Conservation (phyloP, 768 basidiomycete genomes). For the Sporobolomyces roseus region DNA sequence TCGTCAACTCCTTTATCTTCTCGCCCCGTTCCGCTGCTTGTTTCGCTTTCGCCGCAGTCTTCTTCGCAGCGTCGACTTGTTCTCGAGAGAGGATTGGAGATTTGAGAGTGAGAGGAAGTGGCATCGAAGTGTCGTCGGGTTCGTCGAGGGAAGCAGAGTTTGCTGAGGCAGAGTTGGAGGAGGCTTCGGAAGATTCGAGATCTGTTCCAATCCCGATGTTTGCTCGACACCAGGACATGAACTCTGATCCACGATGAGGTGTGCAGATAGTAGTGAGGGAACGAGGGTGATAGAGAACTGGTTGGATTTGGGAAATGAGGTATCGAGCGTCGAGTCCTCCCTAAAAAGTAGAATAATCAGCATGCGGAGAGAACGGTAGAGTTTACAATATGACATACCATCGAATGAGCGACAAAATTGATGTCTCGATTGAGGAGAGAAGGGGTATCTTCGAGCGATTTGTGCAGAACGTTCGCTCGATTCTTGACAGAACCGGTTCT, state of each 20-base stretch:
- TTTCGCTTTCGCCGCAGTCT: slow-evolving; percentile 18
- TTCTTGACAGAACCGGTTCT: slow-evolving; percentile 86
- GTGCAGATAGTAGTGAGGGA: slow-evolving; percentile 86
- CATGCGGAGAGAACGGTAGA: no score
- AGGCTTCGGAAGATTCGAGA: slow-evolving; percentile 42
- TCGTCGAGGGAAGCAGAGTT: slow-evolving; percentile 36
- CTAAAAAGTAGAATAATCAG: no score
- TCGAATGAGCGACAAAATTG: slow-evolving; percentile 93
- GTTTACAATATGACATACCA: slow-evolving; percentile 53
- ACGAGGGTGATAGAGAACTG: slow-evolving; percentile 74
- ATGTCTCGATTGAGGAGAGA: slow-evolving; percentile 63
- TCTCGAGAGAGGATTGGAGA: slow-evolving; percentile 51
- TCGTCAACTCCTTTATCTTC: slow-evolving; percentile 17
- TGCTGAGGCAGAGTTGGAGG: neutral
- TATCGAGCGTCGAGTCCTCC: slow-evolving; percentile 93
- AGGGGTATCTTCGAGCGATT: slow-evolving; percentile 63
- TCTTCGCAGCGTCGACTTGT: slow-evolving; percentile 32
- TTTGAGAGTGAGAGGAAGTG: slow-evolving; percentile 52
- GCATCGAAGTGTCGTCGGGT: slow-evolving; percentile 31
- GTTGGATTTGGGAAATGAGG: slow-evolving; percentile 78
- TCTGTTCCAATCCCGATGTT: slow-evolving; percentile 79
- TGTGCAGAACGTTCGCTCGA: slow-evolving; percentile 71
- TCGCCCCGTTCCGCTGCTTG: slow-evolving; percentile 28
- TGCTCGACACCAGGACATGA: slow-evolving; percentile 95
- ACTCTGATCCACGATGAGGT: slow-evolving; percentile 91